A percentile compares a stretch with the other conserved stretches of the same genome.
Conservation (phyloP, 1,284 basidiomycete genomes). For the Leucoagaricus sp. region DNA sequence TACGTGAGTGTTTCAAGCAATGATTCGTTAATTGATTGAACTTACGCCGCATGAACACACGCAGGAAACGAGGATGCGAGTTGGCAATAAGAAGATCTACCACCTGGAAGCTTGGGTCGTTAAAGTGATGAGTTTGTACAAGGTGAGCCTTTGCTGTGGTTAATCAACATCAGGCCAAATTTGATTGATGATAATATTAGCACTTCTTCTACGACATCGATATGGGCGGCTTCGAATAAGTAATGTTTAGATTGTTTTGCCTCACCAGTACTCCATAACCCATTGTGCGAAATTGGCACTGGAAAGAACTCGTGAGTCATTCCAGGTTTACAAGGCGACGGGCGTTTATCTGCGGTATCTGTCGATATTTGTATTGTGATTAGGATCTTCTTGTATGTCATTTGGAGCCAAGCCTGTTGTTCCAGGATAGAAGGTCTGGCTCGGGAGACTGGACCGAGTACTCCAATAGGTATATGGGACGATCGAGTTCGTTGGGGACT, state of each 20-base stretch:
- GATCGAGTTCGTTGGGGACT: neutral
- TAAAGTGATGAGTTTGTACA: conserved; percentile 81
- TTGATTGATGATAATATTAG: conserved; percentile 21
- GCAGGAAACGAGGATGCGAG: conserved; percentile 88
- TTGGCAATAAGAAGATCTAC: conserved; percentile 93
- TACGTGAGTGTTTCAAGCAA: conserved; percentile 62
- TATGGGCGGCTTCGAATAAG: conserved; percentile 58
- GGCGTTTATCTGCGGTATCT: neutral
- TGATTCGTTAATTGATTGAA: neutral
- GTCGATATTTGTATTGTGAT: conserved; percentile 1
- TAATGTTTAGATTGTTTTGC: too few relatives aligned
- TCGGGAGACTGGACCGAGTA: conserved; percentile 7
- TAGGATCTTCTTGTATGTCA: neutral
- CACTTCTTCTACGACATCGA: conserved; percentile 62
- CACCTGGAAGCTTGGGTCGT: conserved; percentile 94
- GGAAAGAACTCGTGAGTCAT: neutral
- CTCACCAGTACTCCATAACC: too few relatives aligned
- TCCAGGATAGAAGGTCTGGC: neutral
- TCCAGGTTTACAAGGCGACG: neutral
- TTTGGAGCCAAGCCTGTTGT: neutral
- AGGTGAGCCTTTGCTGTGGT: conserved; percentile 42
- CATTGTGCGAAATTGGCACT: too few relatives aligned
- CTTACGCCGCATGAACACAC: conserved; percentile 1
- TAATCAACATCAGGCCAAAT: conserved; percentile 6
- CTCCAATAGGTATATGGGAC: neutral